A percentile compares a stretch with the other conserved stretches of the same genome.
phyloP scores from a whole-genome alignment of 371 early-diverging fungal species.

The Haplosporangium sp. region DNA sequence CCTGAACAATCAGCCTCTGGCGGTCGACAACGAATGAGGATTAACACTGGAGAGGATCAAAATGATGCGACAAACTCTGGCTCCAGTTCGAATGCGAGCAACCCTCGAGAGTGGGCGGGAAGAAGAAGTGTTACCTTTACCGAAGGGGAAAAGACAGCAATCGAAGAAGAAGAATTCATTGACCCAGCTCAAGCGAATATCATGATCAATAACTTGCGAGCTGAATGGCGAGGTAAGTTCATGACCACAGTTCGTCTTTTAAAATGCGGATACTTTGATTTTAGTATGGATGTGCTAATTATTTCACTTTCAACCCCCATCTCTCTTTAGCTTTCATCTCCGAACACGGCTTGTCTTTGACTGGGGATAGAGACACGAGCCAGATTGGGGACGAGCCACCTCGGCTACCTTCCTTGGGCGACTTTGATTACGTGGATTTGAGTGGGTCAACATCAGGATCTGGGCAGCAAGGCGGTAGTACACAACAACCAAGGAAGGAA shows the following conservation, averaged over 20 bases:
- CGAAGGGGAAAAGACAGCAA: conserved; percentile 13
- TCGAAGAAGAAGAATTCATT: conserved; percentile 20
- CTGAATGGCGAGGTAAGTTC: conserved; percentile 48
- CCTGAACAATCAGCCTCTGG: conserved; percentile 1
- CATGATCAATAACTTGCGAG: conserved; percentile 29
- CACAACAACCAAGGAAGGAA: background rate
- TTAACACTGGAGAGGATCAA: conserved; percentile 3
- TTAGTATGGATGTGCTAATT: too few relatives aligned
- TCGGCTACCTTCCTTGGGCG: background rate
- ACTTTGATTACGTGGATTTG: background rate
- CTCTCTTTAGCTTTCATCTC: conserved; percentile 18
- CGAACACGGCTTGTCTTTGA: conserved; percentile 13
- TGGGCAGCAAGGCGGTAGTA: background rate
- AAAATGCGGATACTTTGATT: too few relatives aligned
- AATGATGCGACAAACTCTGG: background rate
- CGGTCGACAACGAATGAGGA: conserved; percentile 15
- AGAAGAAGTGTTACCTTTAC: background rate
- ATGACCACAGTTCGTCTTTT: too few relatives aligned
- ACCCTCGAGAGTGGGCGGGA: background rate
- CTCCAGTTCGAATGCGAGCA: background rate
- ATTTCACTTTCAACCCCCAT: too few relatives aligned
- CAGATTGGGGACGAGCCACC: background rate
- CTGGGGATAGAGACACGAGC: background rate
- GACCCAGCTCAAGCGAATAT: conserved; percentile 24
- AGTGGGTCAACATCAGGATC: background rate